phyloP scores from a whole-genome alignment of 371 early-diverging fungal species.

The Mortierella sp. region DNA sequence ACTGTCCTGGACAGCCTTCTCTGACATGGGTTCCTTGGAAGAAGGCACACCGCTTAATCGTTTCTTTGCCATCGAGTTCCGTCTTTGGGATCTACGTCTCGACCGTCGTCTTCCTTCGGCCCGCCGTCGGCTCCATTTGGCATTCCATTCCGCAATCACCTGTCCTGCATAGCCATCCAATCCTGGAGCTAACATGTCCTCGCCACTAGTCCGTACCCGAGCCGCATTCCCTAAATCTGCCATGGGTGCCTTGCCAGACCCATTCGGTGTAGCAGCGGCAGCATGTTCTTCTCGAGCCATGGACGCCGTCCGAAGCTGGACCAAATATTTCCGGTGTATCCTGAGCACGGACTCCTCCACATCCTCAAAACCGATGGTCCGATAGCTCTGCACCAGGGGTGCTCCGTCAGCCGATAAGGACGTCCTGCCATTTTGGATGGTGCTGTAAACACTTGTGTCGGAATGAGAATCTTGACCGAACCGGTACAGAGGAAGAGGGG shows the following conservation, averaged over 20 bases:
- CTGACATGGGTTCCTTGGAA: too few species aligned
- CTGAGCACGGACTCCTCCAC: constrained; percentile 35
- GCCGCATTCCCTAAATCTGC: too few species aligned
- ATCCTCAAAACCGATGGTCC: constrained; percentile 41
- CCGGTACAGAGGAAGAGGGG: too few species aligned
- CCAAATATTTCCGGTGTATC: constrained; percentile 45
- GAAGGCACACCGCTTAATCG: too few species aligned
- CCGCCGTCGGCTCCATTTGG: too few species aligned
- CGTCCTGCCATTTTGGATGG: constrained; percentile 16
- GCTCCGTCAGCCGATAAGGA: too few species aligned
- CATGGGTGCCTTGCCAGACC: constrained; percentile 24
- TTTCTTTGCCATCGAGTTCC: too few species aligned
- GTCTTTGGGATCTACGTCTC: too few species aligned
- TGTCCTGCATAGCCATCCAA: constrained; percentile 51
- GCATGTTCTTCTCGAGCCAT: constrained; percentile 52
- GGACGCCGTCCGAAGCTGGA: constrained; percentile 41
- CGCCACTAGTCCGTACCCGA: too few species aligned
- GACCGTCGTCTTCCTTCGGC: too few species aligned
- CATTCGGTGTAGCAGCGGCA: constrained; percentile 9
- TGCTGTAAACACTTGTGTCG: constrained; percentile 32
- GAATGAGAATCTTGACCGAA: constrained; percentile 23
- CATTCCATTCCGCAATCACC: constrained; percentile 45
- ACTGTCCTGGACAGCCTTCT: too few species aligned
- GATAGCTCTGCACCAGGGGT: constrained; percentile 40
- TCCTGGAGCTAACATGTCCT: constrained; percentile 29